Evolutionary conservation across 208 protist species (phyloP).

Genomic region (Leishmania tarentolae): DNA sequence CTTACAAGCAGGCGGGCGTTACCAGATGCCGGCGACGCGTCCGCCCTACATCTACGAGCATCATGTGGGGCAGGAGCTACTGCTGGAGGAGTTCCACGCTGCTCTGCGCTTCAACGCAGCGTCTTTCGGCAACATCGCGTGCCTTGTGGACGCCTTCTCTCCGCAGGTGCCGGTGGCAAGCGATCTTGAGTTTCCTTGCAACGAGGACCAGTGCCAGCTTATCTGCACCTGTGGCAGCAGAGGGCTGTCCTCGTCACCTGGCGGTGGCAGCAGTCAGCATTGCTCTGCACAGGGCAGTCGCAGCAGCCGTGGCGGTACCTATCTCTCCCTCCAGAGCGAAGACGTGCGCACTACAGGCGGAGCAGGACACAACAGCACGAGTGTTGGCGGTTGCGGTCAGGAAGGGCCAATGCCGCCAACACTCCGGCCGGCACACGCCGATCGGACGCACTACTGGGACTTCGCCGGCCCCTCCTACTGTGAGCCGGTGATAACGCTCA

Average conservation of each 20-base stretch:
- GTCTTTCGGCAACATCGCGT: constrained; percentile 77
- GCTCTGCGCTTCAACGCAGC: constrained; percentile 48
- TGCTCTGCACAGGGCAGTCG: constrained; percentile 15
- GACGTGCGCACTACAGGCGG: constrained; percentile 3
- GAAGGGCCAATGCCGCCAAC: background rate
- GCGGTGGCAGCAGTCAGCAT: constrained; percentile 17
- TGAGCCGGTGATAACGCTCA: constrained; percentile 71
- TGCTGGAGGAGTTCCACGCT: constrained; percentile 66
- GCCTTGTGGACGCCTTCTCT: constrained; percentile 65
- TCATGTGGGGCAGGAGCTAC: constrained; percentile 54
- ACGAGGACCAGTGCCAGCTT: constrained; percentile 37
- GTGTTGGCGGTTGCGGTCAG: background rate
- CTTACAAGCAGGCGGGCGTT: constrained; percentile 10
- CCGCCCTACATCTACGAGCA: constrained; percentile 68
- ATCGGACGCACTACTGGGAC: constrained; percentile 34
- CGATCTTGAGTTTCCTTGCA: constrained; percentile 44
- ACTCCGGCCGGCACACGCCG: constrained; percentile 10
- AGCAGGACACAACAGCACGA: background rate
- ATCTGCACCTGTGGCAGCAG: constrained; percentile 3
- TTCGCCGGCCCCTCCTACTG: constrained; percentile 54
- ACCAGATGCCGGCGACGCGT: constrained; percentile 5
- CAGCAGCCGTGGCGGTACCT: background rate
- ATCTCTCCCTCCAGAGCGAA: background rate
- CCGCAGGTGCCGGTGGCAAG: constrained; percentile 56
- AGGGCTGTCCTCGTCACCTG: background rate